Evolutionary conservation across 1,139 yeast species (phyloP).

Genomic region (Sugiyamaella neomexicana): DNA sequence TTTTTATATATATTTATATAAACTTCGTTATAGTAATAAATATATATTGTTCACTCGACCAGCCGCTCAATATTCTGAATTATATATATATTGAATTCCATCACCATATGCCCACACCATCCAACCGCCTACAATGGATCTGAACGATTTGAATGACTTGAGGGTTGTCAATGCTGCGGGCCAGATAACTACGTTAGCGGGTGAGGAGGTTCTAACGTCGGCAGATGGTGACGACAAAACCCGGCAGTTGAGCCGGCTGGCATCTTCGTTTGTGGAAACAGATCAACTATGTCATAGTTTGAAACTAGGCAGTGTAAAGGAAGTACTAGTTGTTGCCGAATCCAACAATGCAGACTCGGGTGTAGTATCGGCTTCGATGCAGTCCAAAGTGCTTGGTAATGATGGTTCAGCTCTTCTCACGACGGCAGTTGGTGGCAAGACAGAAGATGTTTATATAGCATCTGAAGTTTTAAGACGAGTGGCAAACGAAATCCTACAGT

Average conservation of each 20-base stretch:
- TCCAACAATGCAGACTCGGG: conserved; percentile 10
- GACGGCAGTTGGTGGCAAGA: conserved; percentile 11
- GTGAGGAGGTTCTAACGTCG: conserved; percentile 29
- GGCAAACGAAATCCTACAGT: conserved; percentile 9
- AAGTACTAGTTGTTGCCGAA: conserved; percentile 28
- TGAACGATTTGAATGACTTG: conserved; percentile 3
- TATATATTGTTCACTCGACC: too few relatives aligned
- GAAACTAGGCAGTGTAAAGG: conserved; percentile 35
- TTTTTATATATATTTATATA: too few relatives aligned
- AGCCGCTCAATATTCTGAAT: too few relatives aligned
- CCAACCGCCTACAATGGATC: conserved; percentile 1
- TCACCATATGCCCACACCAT: neutral
- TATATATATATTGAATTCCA: neutral
- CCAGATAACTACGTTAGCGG: conserved; percentile 29
- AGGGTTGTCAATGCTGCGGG: conserved; percentile 23
- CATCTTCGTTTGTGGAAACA: conserved; percentile 28
- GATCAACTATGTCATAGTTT: conserved; percentile 34
- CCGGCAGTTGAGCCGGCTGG: conserved; percentile 22
- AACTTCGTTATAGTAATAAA: too few relatives aligned
- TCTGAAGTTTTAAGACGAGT: conserved; percentile 16
- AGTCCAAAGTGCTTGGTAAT: conserved; percentile 23
- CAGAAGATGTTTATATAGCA: conserved; percentile 18
- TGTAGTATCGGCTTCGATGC: conserved; percentile 22
- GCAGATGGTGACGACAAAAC: conserved; percentile 13
- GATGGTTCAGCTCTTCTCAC: conserved; percentile 21